Conservation (phyloP, 208 protist genomes). For the Endotrypanum monterogeii region DNA sequence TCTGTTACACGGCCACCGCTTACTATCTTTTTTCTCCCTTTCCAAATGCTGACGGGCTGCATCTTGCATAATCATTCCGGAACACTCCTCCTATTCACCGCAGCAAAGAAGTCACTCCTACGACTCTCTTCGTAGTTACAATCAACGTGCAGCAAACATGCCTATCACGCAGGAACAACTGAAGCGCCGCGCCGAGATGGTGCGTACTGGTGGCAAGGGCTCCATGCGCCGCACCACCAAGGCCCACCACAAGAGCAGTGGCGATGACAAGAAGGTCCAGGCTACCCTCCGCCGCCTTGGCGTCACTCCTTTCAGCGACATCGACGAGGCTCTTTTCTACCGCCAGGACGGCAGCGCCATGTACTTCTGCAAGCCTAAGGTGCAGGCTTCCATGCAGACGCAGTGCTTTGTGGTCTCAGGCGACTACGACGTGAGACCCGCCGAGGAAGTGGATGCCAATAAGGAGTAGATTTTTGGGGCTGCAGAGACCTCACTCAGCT, state of each 20-base stretch:
- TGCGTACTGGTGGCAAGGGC: constrained; percentile 97
- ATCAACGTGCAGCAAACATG: constrained; percentile 40
- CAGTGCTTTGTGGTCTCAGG: constrained; percentile 98
- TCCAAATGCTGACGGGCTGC: background rate
- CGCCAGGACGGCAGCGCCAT: constrained; percentile 95
- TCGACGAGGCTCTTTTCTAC: constrained; percentile 98
- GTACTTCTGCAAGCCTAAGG: constrained; percentile 97
- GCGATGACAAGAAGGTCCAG: constrained; percentile 96
- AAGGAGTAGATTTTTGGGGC: constrained; percentile 32
- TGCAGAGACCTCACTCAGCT: background rate
- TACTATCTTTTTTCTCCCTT: background rate
- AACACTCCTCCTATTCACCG: background rate
- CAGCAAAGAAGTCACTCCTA: background rate
- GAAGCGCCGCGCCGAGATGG: constrained; percentile 85
- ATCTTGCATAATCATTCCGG: background rate
- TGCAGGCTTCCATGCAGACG: constrained; percentile 95
- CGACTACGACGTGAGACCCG: constrained; percentile 77
- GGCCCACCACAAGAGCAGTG: constrained; percentile 75
- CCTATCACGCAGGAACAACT: constrained; percentile 84
- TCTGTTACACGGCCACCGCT: background rate
- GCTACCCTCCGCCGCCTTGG: constrained; percentile 93
- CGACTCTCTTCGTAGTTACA: constrained; percentile 1
- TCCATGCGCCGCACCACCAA: constrained; percentile 88
- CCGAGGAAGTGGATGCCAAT: constrained; percentile 68
- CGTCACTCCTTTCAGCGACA: constrained; percentile 95